These are phyloP conservation scores for Cucumis sativus DNA, from an alignment of 306 rosid species.

Conservation along the genomic window DNA sequence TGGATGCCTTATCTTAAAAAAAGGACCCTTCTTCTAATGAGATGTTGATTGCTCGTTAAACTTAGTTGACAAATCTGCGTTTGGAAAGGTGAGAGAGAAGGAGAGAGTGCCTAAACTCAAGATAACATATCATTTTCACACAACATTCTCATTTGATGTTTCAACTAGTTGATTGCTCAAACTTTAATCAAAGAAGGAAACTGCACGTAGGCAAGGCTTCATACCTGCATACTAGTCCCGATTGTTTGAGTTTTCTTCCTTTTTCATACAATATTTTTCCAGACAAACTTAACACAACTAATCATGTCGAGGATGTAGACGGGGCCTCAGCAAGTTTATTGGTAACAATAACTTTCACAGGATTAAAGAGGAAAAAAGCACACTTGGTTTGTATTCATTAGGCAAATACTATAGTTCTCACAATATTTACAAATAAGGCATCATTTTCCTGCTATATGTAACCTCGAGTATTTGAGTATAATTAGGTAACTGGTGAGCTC, in stretches of 20 bases:
- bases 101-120: background rate
- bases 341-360: background rate
- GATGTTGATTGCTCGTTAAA: background rate
- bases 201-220: background rate
- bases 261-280: background rate
- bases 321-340: background rate
- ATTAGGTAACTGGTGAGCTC: constrained; percentile 62
- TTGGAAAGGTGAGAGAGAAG: background rate
- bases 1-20: too few species aligned
- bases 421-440: constrained; percentile 1
- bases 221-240: background rate
- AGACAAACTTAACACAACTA: background rate
- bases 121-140: background rate
- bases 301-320: background rate
- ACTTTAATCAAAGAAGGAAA: background rate
- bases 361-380: background rate
- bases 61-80: background rate
- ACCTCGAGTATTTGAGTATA: constrained; percentile 11
- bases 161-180: background rate
- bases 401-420: background rate
- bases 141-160: background rate
- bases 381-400: background rate
- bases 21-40: too few species aligned
- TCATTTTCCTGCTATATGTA: background rate
- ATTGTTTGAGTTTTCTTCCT: background rate